Evolutionary conservation across 192 early-diverging fungal species (phyloP), one percentile per base, ranked within the genome.

Genomic region (Coemansia sp.): DNA sequence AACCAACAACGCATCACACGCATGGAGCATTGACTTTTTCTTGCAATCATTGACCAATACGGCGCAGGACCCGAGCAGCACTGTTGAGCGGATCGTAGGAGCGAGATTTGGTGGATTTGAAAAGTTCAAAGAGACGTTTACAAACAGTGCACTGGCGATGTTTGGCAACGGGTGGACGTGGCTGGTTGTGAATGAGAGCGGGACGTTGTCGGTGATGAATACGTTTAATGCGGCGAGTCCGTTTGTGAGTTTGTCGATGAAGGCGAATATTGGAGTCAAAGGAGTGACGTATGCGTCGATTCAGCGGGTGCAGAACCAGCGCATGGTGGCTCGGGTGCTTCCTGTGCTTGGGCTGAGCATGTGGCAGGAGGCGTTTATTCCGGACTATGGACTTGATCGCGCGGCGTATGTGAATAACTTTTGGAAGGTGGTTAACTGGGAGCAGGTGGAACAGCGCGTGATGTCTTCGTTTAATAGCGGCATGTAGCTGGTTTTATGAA

Each of bases 131-230:
- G 50, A 63, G 15, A 48, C 58, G 14, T 83, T 83, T 57, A 53
- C 21, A 6, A 20, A 63, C 22, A 57, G 58, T 37, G 82, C 82
- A 9, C 62, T 77, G 49, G 65, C 65, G 28, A 59, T 83, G 34
- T 83, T 83, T 74, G 78, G 82, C 9, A 77, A 67, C 31, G 82
- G 82, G 9, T 83, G 82, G 82, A 77, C 78, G 23, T 83, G 82
- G 82, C 69, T 83, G 59, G 77, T 83, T 21, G 34, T 60, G 38
- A 70, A 66, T 47, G 59, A 70, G 20, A 69, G 47, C 26, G 78
- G 78, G 5, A 62, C 64, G 31, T 59, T 81, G 14, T 65, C 65
- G 22, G 74, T 83, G 25, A 71, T 81, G 65, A 83, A 77, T 42
- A 83, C 82, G 2, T 83, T 52, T 65, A 83, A 73, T 38, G 69